Conservation (phyloP, 192 early-diverging fungal genomes). For the Backusella australiensis region DNA sequence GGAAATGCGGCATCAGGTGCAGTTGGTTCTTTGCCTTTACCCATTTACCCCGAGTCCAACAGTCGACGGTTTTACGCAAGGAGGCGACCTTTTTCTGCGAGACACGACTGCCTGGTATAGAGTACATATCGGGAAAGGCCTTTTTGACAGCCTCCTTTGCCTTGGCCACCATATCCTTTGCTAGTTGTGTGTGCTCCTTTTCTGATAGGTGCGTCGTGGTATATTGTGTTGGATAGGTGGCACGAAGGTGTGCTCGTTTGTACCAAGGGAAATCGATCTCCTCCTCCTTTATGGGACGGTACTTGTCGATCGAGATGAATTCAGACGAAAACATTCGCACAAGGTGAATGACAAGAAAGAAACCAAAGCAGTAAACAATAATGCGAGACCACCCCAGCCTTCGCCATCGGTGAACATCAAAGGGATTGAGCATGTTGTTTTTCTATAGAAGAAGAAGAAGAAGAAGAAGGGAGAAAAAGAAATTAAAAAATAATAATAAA, state of each 20-base stretch:
- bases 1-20: slow-evolving; percentile 21
- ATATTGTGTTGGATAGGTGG: background rate
- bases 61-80: slow-evolving; percentile 13
- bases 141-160: background rate
- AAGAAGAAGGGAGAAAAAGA: background rate
- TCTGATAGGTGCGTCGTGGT: background rate
- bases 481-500: background rate
- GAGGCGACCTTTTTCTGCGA: background rate
- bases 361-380: slow-evolving; percentile 10
- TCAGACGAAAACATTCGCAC: background rate
- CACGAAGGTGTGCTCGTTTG: background rate
- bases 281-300: background rate
- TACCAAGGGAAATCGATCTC: slow-evolving; percentile 12
- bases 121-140: background rate
- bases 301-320: background rate
- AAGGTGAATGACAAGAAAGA: slow-evolving; percentile 11
- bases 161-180: background rate
- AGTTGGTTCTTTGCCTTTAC: background rate
- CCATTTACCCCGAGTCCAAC: slow-evolving; percentile 35
- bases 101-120: background rate
- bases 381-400: slow-evolving; percentile 8
- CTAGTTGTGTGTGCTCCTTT: background rate
- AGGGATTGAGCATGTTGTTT: background rate
- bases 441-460: background rate
- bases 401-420: slow-evolving; percentile 8